Base-by-base conservation (phyloP, 257 asterid species). In the Gynochthodes officinalis region DNA sequence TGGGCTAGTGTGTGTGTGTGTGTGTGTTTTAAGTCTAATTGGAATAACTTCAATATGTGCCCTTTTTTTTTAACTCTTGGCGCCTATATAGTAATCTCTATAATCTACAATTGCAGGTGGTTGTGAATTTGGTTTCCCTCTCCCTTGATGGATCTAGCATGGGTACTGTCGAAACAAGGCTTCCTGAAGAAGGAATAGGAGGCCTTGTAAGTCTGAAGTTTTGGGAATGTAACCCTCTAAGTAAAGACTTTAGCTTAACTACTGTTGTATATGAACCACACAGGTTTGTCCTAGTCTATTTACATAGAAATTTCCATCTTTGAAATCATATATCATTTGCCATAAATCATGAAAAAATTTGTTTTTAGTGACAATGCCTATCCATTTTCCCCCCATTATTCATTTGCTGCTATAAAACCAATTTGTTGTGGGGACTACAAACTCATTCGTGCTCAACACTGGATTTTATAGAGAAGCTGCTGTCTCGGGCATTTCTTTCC, bases 241-340 rank as follows among this genome's bases (percentile, higher is more conserved):
- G 73, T 73, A 92, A 89, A 79, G 85, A 80, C 77, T 84, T 90
- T 80, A 83, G 86, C 80, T 83, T 95, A 83, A 86, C 97, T 57
- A 95, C 99, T 18, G 89, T 95, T 66, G 86, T 95, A 82, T 92
- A 95, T 80, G 98, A 95, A 80, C 99, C 98, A 30, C 98, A 95
- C 93, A 90, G 99, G 98, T 92, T 75, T 62, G 53, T 69, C 78
- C 19, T 81, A 23, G 37, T 77, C 69, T 66, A 10, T 48, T 46
- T 46, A 14, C 21, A 16, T 50, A 10, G 28, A 48, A 37, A 7
- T 50, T 75, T 69, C 61, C 19, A 14, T 19, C 21, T 35, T 70
- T 25, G 28, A 28, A 10, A 11, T 3, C 32, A 7, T 42, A 10
- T 70, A 27, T 5, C 12, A 39, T 52, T 49, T 39, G 40, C 7